Evolutionary conservation across 495 filamentous ascomycete genomes (phyloP), one percentile per base, ranked within the genome.

Genomic region (Pyrenula aspistea): DNA sequence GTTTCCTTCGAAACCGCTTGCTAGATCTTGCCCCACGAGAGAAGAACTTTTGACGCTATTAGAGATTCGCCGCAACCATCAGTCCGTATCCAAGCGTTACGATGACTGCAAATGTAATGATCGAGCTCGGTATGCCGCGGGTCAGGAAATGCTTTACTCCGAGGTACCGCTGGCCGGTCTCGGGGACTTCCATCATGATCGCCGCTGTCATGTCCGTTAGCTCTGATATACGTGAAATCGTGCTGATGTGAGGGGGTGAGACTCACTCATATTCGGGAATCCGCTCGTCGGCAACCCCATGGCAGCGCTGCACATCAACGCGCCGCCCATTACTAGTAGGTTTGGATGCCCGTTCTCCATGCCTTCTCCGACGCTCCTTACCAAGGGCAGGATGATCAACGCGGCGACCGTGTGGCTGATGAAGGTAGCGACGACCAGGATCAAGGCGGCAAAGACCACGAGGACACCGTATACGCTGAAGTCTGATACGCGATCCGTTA

Each of bases 241-340:
- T 22, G 25, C n/a, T n/a, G n/a, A n/a, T n/a, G 24, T 54, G 48
- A 49, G 49, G 56, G 47, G 12, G 61, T 55, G 48, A 54, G 25
- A 83, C 90, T 72, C 77, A 95, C 91, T 99, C 93, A 99, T 99
- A 65, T 99, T 99, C 1, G 93, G 93, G 68, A 99, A 99, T 15
- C 93, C 93, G 63, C 86, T 91, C 0, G 93, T 99, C 12, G 93
- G 93, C 67, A 99, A 68, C 2, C 80, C 93, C 92, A 97, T 97
- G 0, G 83, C 83, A 2, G 81, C 81, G 20, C 77, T 81, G 56
- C 81, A 83, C 82, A 87, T 86, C 54, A 87, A 61, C 10, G 83
- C 84, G 57, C 81, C 78, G 3, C 76, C 80, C 91, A 99, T 96
- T 49, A 99, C 94, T 53, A 99, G 72, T 59, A 99, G 71, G 65